phyloP scores from a whole-genome alignment of 1,284 basidiomycete species.

The Tetrapyrgos nigripes region DNA sequence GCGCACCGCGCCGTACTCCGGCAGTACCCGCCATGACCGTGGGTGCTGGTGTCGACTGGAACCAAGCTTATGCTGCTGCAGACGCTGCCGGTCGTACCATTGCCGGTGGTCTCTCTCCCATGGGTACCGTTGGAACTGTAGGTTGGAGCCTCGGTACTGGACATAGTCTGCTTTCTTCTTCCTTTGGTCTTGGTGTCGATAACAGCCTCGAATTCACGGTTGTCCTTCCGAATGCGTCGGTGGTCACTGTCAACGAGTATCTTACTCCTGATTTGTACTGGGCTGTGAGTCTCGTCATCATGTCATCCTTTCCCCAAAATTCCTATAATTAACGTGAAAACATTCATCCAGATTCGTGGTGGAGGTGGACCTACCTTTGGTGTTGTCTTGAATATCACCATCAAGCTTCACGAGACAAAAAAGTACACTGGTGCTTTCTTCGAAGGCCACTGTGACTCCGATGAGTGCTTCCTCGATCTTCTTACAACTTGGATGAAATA shows the following conservation, averaged over 20 bases:
- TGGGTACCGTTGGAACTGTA: slow-evolving; percentile 10
- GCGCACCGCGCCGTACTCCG: not conserved
- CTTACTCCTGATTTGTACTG: slow-evolving; percentile 12
- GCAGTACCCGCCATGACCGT: slow-evolving; percentile 34
- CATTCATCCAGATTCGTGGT: slow-evolving; percentile 4
- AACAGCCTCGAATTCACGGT: slow-evolving; percentile 10
- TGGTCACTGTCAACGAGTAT: slow-evolving; percentile 6
- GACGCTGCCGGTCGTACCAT: not conserved
- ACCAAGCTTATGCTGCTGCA: not conserved
- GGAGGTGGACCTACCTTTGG: slow-evolving; percentile 11
- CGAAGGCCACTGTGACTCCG: not conserved
- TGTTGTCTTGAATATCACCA: slow-evolving; percentile 4
- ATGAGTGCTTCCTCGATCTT: not conserved
- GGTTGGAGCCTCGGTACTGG: slow-evolving; percentile 7
- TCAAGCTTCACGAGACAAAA: not conserved
- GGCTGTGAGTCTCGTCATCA: slow-evolving; percentile 7
- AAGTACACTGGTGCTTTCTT: slow-evolving; percentile 5
- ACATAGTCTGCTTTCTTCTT: not conserved
- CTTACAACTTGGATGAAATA: slow-evolving; percentile 15
- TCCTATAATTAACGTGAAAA: not conserved
- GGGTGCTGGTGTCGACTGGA: slow-evolving; percentile 19
- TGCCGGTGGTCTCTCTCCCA: not conserved
- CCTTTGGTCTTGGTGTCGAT: slow-evolving; percentile 1
- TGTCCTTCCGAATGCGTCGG: slow-evolving; percentile 7
- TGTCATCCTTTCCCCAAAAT: not conserved